Conservation (phyloP, 495 filamentous ascomycete species). For the Durotheca rogersii region DNA sequence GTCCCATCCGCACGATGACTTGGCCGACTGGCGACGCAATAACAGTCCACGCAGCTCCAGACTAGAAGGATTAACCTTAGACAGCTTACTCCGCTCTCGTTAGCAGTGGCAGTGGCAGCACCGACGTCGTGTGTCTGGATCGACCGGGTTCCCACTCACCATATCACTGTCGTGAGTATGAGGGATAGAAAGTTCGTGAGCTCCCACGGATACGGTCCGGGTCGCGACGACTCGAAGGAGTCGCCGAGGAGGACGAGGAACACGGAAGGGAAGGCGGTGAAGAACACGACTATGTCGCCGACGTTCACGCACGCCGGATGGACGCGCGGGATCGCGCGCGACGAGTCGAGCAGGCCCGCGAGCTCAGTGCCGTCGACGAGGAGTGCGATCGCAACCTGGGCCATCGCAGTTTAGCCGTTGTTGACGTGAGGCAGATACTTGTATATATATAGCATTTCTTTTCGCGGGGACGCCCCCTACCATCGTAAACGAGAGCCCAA, state of each 20-base stretch:
- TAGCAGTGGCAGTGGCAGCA: background rate
- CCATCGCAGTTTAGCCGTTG: slow-evolving; percentile 5
- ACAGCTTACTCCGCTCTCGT: slow-evolving; percentile 5
- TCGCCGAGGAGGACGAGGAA: slow-evolving; percentile 14
- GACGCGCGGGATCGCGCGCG: slow-evolving; percentile 25
- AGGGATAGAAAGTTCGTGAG: slow-evolving; percentile 18
- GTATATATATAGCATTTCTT: too few relatives aligned
- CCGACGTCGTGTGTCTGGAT: background rate
- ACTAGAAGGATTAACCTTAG: slow-evolving; percentile 18
- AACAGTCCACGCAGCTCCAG: slow-evolving; percentile 28
- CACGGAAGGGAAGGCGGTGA: slow-evolving; percentile 23
- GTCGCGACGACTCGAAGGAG: background rate
- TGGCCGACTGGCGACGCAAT: slow-evolving; percentile 6
- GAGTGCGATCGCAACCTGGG: slow-evolving; percentile 23
- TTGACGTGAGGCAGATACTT: background rate
- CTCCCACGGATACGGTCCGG: slow-evolving; percentile 21
- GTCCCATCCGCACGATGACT: slow-evolving; percentile 7
- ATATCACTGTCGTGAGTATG: slow-evolving; percentile 18
- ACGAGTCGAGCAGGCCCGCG: slow-evolving; percentile 25
- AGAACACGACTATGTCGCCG: slow-evolving; percentile 23
- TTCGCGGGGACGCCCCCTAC: slow-evolving; percentile 24
- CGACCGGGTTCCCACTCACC: slow-evolving; percentile 20
- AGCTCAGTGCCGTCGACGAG: slow-evolving; percentile 28
- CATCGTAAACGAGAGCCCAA: slow-evolving; percentile 22
- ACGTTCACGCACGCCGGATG: slow-evolving; percentile 12